Evolutionary conservation across 1,284 basidiomycete species (phyloP), one percentile per base, ranked within the genome.

Genomic region (Malassezia equina): DNA sequence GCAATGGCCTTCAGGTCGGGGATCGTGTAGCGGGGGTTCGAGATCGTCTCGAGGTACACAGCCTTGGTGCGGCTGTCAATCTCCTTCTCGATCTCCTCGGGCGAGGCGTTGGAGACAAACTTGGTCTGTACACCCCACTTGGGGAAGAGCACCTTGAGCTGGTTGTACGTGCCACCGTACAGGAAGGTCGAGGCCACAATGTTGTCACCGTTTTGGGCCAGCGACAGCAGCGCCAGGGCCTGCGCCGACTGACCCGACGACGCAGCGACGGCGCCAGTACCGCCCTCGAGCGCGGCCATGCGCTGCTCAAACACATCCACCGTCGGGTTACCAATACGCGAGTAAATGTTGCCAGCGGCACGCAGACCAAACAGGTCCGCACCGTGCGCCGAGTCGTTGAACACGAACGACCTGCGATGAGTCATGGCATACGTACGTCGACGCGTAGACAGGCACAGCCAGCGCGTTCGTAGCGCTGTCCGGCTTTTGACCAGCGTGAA

Each of bases 261-360:
- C 0, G 84, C 80, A 2, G 88, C 87, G 1, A 90, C 80, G 12
- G 87, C 88, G 0, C 84, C 87, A 3, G 79, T 79, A 24, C 88
- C 88, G 12, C 86, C 86, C 71, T 90, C 88, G 28, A 90, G 80
- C 0, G 86, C 85, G 1, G 87, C 84, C 3, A 90, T 83, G 21
- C 88, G 82, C 66, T 85, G 82, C 76, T 91, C 88, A 62, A 91
- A 88, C 6, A 90, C 85, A 63, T 84, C 84, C 51, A 85, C 82
- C 4, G 88, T 90, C 8, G 88, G 88, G 74, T 91, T 90, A 25
- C 84, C 83, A 51, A 89, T 83, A 32, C 86, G 75, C 33, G 65
- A 69, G 62, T 67, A 66, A 55, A 86, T 84, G 76, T 86, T 82
- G 12, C 86, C 86, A 25, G 81, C 62, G 29, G 58, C 58, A 42